A percentile compares a stretch with the other conserved stretches of the same genome.
Evolutionary conservation across 176 grass and related monocot species (phyloP).

Genomic region (maize (Zea mays)): Zm-B73-REFERENCE-NAM-5.0 NC_050101.1:11890501-11891000

Average conservation of each 20-base stretch:
- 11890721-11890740: constrained; percentile 84
- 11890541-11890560: constrained; percentile 74
- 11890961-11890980: constrained; percentile 68
- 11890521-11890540: constrained; percentile 76
- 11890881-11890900: constrained; percentile 73
- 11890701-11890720: constrained; percentile 91
- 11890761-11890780: constrained; percentile 82
- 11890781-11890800: constrained; percentile 94
- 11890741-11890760: constrained; percentile 81
- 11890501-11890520: constrained; percentile 92
- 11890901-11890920: constrained; percentile 93
- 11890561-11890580: constrained; percentile 68
- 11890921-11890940: constrained; percentile 82
- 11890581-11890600: constrained; percentile 82
- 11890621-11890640: constrained; percentile 93
- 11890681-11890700: constrained; percentile 90
- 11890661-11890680: constrained; percentile 90
- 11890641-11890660: constrained; percentile 82
- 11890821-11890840: constrained; percentile 92
- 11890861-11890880: constrained; percentile 69
- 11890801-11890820: constrained; percentile 91
- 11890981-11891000: constrained; percentile 43
- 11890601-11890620: constrained; percentile 82
- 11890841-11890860: constrained; percentile 78
- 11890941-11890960: constrained; percentile 81